phyloP scores from a whole-genome alignment of 176 grass and related monocot species.

The Eleusine indica region DNA sequence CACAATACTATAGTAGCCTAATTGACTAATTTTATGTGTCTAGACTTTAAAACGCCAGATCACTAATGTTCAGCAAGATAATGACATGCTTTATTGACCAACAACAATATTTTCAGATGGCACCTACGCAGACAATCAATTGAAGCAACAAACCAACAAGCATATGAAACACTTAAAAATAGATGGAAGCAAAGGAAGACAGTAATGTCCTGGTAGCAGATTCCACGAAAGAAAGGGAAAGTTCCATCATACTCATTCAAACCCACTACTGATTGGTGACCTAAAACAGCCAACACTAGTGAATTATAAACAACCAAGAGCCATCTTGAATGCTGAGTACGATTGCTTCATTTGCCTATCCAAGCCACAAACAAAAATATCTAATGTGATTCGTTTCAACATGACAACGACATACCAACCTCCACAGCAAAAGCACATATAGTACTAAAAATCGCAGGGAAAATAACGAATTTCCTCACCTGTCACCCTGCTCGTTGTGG shows the following conservation, averaged over 20 bases:
- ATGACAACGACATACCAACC: conserved; percentile 11
- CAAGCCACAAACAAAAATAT: conserved; percentile 20
- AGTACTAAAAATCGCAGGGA: background rate
- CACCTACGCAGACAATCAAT: conserved; percentile 9
- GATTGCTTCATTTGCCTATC: background rate
- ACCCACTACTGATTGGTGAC: conserved; percentile 4
- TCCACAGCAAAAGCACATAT: background rate
- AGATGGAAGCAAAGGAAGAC: conserved; percentile 19
- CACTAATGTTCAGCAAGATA: background rate
- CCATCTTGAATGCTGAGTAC: conserved; percentile 4
- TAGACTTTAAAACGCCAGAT: background rate
- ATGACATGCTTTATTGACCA: background rate
- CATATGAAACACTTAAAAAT: conserved; percentile 4
- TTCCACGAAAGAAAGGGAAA: conserved; percentile 40
- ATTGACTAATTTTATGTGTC: background rate
- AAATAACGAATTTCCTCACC: conserved; percentile 40
- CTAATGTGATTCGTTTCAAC: conserved; percentile 23
- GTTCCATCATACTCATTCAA: background rate
- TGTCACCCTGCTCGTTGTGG: conserved; percentile 91
- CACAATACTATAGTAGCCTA: conserved; percentile 16
- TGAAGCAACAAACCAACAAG: conserved; percentile 15
- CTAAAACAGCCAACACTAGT: background rate
- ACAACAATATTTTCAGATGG: conserved; percentile 1
- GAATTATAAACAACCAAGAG: conserved; percentile 15
- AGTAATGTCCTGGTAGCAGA: background rate